Base-by-base conservation (phyloP, 208 protist genomes). In the Acanthamoeba healyi region DNA sequence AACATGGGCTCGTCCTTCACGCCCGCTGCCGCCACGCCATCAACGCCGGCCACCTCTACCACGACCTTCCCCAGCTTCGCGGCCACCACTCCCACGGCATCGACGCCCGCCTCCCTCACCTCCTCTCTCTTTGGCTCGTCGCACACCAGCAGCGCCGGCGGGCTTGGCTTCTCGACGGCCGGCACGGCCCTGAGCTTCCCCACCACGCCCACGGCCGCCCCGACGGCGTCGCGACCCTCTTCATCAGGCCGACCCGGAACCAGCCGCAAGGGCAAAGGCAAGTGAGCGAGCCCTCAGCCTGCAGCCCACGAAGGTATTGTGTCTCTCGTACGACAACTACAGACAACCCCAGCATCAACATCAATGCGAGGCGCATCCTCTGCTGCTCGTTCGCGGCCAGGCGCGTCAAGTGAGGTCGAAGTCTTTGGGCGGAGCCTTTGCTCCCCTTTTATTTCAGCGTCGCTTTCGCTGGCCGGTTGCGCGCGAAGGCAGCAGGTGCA, bases 141-240 rank as follows among this genome's bases (percentile, higher is more conserved):
- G 22, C 34, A 63, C 5, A 90, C 82, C 14, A 90, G 54, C 82
- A 90, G 34, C 82, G 61, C 82, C 32, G 58, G 82, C 46, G 82
- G 82, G 2, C 58, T 90, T 49, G 82, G 82, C 34, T 90, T 70
- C 36, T 72, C 54, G 1, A 90, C 82, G 32, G 82, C 82, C 19
- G 82, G 82, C 36, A 90, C 82, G 0, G 82, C 82, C 51, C 74
- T 84, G 6, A 84, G 74, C 74, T 84, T 84, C 74, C 74, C 74
- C 17, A 84, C 74, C 29, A 84, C 74, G 44, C 74, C 74, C 24
- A 84, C 74, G 42, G 44, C 74, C 34, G 26, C 70, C 36, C 10
- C 65, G 10, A 26, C 9, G n/a, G 4, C 14, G n/a, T 26, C 9
- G 65, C 38, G 29, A 17, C 58, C n/a, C 67, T 77, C 67, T 2